These are phyloP conservation scores for Coemansia sp. DNA, from an alignment of 192 early-diverging fungal species.

Conservation along the genomic window DNA sequence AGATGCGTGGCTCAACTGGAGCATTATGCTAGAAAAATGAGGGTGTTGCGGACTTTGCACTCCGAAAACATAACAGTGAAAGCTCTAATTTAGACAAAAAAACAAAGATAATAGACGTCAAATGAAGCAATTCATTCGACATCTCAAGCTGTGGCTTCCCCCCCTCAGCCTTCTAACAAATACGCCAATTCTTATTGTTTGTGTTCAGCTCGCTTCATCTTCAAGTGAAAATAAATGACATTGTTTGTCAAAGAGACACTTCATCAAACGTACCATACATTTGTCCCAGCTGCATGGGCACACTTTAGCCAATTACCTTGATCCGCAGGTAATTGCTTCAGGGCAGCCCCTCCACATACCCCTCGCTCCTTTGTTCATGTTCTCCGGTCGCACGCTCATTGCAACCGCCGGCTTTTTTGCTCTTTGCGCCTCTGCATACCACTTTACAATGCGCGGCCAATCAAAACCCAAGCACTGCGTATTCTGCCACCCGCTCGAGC, in stretches of 20 bases:
- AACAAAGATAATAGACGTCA: too few species aligned
- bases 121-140: too few species aligned
- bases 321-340: too few species aligned
- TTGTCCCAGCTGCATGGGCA: too few species aligned
- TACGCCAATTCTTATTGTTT: too few species aligned
- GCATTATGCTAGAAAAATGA: neutral
- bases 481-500: slow-evolving; percentile 33
- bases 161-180: too few species aligned
- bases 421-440: slow-evolving; percentile 9
- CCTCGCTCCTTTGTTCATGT: slow-evolving; percentile 9
- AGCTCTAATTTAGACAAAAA: too few species aligned
- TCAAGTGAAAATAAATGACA: neutral
- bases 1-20: neutral
- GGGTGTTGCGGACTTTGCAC: too few species aligned
- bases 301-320: too few species aligned
- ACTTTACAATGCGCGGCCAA: slow-evolving; percentile 38
- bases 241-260: neutral
- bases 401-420: slow-evolving; percentile 9
- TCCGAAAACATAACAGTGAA: too few species aligned
- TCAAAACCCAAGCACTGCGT: slow-evolving; percentile 35
- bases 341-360: too few species aligned
- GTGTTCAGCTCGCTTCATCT: neutral
- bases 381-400: slow-evolving; percentile 2
- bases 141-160: too few species aligned
- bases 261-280: neutral